These are phyloP conservation scores for Dactylellina sp. DNA, from an alignment of 2,329 filamentous ascomycete species.

Conservation along the genomic window DNA sequence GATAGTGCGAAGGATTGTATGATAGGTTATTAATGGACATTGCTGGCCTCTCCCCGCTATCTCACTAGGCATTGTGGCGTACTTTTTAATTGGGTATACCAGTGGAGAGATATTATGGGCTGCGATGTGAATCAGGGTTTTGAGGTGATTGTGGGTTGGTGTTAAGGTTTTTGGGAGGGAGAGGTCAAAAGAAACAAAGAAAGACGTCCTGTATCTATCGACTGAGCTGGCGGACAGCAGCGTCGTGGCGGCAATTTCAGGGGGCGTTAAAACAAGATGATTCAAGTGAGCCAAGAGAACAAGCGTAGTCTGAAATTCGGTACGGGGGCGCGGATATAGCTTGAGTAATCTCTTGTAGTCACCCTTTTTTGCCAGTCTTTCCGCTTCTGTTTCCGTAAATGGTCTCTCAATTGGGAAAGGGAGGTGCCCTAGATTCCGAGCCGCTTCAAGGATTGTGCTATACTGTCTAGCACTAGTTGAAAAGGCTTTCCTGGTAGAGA, in stretches of 20 bases:
- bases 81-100: slow-evolving; percentile 32
- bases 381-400: slow-evolving; percentile 7
- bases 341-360: slow-evolving; percentile 44
- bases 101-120: slow-evolving; percentile 41
- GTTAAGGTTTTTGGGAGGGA: slow-evolving; percentile 45
- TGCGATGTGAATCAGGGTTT: slow-evolving; percentile 51
- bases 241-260: slow-evolving; percentile 29
- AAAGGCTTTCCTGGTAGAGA: slow-evolving; percentile 44
- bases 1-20: slow-evolving; percentile 55
- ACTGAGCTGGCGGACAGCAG: slow-evolving; percentile 63
- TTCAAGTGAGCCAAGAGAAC: slow-evolving; percentile 58
- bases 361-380: slow-evolving; percentile 33
- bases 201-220: slow-evolving; percentile 64
- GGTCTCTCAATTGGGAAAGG: slow-evolving; percentile 2
- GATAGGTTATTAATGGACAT: slow-evolving; percentile 56
- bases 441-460: slow-evolving; percentile 23
- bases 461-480: slow-evolving; percentile 35
- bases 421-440: neutral
- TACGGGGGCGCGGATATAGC: slow-evolving; percentile 44
- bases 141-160: slow-evolving; percentile 56
- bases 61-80: slow-evolving; percentile 11
- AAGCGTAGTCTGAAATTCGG: slow-evolving; percentile 47
- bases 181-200: slow-evolving; percentile 64
- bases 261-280: slow-evolving; percentile 45
- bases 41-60: slow-evolving; percentile 29